These are phyloP conservation scores for Moricandia moricandioides DNA, from an alignment of 345 rosid genomes.

Conservation along the genomic window DNA sequence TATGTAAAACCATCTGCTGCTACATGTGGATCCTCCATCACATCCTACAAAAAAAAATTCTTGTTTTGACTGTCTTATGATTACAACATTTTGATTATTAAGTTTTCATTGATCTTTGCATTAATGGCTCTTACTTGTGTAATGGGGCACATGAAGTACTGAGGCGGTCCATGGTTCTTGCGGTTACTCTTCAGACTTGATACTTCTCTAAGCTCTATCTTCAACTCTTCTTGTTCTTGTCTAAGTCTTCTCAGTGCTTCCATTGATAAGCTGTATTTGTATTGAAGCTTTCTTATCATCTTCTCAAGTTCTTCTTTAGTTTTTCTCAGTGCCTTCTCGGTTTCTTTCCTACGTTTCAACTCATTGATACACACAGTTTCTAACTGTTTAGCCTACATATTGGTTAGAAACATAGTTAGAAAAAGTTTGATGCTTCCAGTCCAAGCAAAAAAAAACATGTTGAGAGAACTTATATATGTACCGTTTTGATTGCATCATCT, in stretches of 20 bases:
- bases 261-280: constrained; percentile 55
- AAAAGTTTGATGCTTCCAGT: background rate
- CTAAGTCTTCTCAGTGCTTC: constrained; percentile 50
- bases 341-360: constrained; percentile 54
- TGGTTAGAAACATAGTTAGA: background rate
- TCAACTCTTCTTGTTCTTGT: constrained; percentile 57
- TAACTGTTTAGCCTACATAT: constrained; percentile 47
- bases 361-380: constrained; percentile 51
- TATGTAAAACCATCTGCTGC: constrained; percentile 77
- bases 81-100: background rate
- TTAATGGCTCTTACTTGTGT: constrained; percentile 43
- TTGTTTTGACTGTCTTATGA: background rate
- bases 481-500: constrained; percentile 65
- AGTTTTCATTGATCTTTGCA: background rate
- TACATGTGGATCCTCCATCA: constrained; percentile 75
- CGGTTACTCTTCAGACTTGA: constrained; percentile 57
- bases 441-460: background rate
- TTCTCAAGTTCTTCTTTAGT: constrained; percentile 48
- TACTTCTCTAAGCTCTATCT: constrained; percentile 60
- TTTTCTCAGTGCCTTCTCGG: constrained; percentile 48
- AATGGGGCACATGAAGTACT: constrained; percentile 70
- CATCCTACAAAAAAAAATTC: constrained; percentile 43
- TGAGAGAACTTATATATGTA: constrained; percentile 17
- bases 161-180: constrained; percentile 14
- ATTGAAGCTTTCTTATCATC: constrained; percentile 55